These are phyloP conservation scores for Boletales sp. DNA, from an alignment of 768 basidiomycete genomes.

Conservation along the genomic window DNA sequence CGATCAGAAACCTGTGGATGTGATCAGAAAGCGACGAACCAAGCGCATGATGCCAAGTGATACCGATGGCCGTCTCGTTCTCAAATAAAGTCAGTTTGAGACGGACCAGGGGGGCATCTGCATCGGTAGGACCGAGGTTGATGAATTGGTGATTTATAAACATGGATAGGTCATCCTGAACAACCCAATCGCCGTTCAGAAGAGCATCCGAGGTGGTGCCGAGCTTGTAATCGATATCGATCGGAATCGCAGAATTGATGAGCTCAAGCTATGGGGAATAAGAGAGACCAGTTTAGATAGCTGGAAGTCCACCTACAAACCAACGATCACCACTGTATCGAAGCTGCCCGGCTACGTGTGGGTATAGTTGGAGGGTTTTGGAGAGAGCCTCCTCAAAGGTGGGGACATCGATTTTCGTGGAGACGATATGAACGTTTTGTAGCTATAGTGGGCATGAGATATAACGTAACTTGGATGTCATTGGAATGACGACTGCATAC, in stretches of 20 bases:
- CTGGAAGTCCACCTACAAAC: constrained; percentile 5
- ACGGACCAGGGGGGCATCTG: constrained; percentile 9
- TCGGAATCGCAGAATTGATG: constrained; percentile 6
- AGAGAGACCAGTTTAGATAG: background rate
- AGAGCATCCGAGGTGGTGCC: background rate
- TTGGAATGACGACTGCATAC: too few relatives aligned
- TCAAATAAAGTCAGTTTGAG: constrained; percentile 21
- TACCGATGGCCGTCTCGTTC: constrained; percentile 20
- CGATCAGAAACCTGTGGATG: background rate
- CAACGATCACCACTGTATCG: background rate
- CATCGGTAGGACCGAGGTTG: background rate
- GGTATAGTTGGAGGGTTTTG: too few relatives aligned
- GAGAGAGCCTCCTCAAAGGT: too few relatives aligned
- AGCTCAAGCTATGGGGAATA: constrained; percentile 10
- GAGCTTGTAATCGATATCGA: constrained; percentile 8
- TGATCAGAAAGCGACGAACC: constrained; percentile 10
- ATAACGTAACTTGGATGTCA: too few relatives aligned
- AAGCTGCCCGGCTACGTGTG: too few relatives aligned
- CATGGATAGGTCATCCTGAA: constrained; percentile 9
- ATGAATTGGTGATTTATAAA: constrained; percentile 4
- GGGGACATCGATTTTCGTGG: too few relatives aligned
- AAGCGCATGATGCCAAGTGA: constrained; percentile 30
- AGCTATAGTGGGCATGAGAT: too few relatives aligned
- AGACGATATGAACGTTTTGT: too few relatives aligned
- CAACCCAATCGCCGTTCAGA: constrained; percentile 12